These are phyloP conservation scores for Cornus kousa DNA, from an alignment of 148 eudicot genomes.

Conservation along the genomic window DNA sequence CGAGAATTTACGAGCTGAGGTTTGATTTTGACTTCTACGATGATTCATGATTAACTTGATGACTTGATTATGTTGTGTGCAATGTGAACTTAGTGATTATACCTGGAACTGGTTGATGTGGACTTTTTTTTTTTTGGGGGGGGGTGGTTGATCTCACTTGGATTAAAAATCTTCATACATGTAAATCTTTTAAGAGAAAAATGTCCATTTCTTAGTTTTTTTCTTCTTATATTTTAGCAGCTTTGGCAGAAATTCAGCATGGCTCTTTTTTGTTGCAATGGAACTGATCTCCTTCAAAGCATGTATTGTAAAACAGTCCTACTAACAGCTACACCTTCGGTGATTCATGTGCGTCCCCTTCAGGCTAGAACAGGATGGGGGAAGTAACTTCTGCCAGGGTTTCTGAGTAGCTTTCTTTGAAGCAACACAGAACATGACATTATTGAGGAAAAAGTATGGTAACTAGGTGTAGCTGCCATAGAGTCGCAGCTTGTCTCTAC, in stretches of 20 bases:
- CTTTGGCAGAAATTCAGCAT: not conserved
- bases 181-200: not conserved
- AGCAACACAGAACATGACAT: too few relatives aligned
- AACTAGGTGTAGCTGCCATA: too few relatives aligned
- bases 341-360: not conserved
- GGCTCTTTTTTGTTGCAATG: not conserved
- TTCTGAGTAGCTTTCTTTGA: too few relatives aligned
- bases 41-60: not conserved
- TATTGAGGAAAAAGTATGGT: too few relatives aligned
- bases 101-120: not conserved
- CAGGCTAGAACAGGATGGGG: not conserved
- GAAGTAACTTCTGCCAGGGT: too few relatives aligned
- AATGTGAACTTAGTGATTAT: too few relatives aligned
- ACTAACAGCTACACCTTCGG: not conserved
- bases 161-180: not conserved
- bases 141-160: too few relatives aligned
- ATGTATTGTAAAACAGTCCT: not conserved
- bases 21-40: slow-evolving; percentile 19
- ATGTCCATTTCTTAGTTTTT: not conserved
- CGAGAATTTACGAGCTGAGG: slow-evolving; percentile 48
- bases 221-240: not conserved
- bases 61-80: not conserved
- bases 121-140: not conserved
- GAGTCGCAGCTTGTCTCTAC: too few relatives aligned
- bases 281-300: not conserved